A percentile compares a stretch with the other conserved stretches of the same genome.
These are phyloP conservation scores for Dipteronia sinensis DNA, from an alignment of 345 rosid genomes.

Conservation along the genomic window DNA sequence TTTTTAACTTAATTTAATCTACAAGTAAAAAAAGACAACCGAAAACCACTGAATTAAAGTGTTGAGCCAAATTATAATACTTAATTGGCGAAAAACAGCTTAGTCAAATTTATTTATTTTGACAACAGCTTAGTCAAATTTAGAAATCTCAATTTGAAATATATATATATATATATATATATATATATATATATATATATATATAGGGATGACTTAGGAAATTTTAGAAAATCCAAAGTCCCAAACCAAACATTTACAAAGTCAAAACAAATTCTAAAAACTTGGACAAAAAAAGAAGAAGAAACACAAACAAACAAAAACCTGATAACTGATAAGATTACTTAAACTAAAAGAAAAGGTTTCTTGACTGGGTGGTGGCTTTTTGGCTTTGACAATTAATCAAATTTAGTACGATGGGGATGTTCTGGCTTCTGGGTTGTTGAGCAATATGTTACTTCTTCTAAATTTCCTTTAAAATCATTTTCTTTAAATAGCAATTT, in stretches of 20 bases:
- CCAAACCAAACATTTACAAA: background rate
- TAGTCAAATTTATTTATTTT: constrained; percentile 5
- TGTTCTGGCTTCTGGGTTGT: background rate
- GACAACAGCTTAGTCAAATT: background rate
- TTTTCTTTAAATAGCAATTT: no score
- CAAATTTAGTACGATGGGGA: background rate
- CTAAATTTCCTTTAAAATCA: background rate
- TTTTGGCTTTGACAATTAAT: background rate
- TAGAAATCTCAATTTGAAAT: no score
- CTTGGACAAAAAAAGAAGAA: background rate
- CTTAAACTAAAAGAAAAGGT: background rate
- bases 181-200: no score
- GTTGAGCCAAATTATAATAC: no score
- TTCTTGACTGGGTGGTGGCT: constrained; percentile 5
- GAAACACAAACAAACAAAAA: background rate
- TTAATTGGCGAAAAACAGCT: no score
- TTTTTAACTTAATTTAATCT: no score
- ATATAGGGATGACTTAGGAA: background rate
- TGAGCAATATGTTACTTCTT: constrained; percentile 7
- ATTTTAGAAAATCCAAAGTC: background rate
- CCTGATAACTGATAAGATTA: no score
- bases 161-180: no score
- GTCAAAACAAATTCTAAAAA: background rate
- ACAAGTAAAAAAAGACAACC: no score
- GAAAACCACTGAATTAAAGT: no score